Base-by-base conservation (phyloP, 495 filamentous ascomycete species). In the Aspergillus sclerotiicarbonarius region DNA sequence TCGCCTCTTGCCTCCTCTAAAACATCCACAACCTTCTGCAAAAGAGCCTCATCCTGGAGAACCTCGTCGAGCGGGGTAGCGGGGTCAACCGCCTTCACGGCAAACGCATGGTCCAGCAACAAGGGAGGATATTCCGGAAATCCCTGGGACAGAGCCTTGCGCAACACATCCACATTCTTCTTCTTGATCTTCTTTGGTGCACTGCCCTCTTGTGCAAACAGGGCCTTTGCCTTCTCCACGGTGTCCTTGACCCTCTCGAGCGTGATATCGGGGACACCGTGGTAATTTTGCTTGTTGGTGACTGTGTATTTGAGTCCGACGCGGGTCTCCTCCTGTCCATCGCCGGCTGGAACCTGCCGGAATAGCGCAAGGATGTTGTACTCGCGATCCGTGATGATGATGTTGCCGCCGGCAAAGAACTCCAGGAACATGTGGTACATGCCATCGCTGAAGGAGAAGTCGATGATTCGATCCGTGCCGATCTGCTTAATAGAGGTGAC, bases 321-420 rank as follows among this genome's bases (percentile, higher is more conserved):
- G 47, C 81, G 78, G 12, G 89, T 80, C 71, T 91, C 87, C 49
- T 91, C 88, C 31, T 86, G 81, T 1, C 87, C 90, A 60, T 91
- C 90, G 3, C 82, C 78, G 13, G 83, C 85, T 19, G 82, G 66
- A 5, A 98, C 93, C 58, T 86, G 82, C n/a, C 94, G 86, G 64
- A 95, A 76, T 39, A 97, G 73, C 3, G 88, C 84, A 12, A 97
- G 66, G 57, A 96, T 88, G 48, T 83, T 89, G 54, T 90, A 76
- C 13, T 93, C 87, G 39, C 80, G 78, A 66, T 97, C 90, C 3
- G 92, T 95, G 51, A 98, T 77, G 51, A 98, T 88, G 54, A 98
- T 87, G 70, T 98, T 98, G 33, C 94, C 94, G n/a, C 83, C 84
- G 4, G 94, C 93, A 72, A 94, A 98, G 74, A 98, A 98, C 72